Percentiles rank a stretch among this genome's conserved stretches.
phyloP scores from a whole-genome alignment of 2,329 filamentous ascomycete species.

The Pestalotiopsis sp. region DNA sequence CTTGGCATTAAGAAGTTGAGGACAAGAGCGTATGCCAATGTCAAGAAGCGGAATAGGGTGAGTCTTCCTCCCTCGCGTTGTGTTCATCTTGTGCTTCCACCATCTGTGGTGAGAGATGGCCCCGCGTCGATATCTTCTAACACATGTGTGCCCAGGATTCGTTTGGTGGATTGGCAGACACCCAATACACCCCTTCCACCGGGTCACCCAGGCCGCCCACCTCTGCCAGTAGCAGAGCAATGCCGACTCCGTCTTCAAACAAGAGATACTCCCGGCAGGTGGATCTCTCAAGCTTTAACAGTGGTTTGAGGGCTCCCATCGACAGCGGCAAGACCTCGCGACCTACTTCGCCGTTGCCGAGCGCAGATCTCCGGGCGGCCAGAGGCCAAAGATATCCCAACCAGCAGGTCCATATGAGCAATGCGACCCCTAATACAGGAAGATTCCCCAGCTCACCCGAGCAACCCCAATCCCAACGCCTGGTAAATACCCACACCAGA shows the following conservation, averaged over 20 bases:
- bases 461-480: constrained; percentile 60
- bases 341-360: constrained; percentile 68
- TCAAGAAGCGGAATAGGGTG: constrained; percentile 86
- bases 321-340: constrained; percentile 62
- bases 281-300: constrained; percentile 41
- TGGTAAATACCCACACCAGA: constrained; percentile 71
- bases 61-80: constrained; percentile 30
- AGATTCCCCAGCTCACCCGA: constrained; percentile 67
- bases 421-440: constrained; percentile 54
- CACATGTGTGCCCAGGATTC: constrained; percentile 65
- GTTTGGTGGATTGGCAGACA: constrained; percentile 73
- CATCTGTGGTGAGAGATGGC: neutral
- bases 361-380: constrained; percentile 58
- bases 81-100: neutral
- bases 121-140: constrained; percentile 15
- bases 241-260: constrained; percentile 49
- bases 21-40: constrained; percentile 74
- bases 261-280: constrained; percentile 69
- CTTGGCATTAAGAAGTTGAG: constrained; percentile 82
- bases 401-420: constrained; percentile 45
- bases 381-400: constrained; percentile 60
- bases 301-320: constrained; percentile 20
- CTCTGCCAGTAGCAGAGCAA: constrained; percentile 47
- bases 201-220: constrained; percentile 66
- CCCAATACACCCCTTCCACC: constrained; percentile 62